A percentile compares a stretch with the other conserved stretches of the same genome.
Evolutionary conservation across 257 asterid genomes (phyloP).

Genomic region (Linderniella brevidens): DNA sequence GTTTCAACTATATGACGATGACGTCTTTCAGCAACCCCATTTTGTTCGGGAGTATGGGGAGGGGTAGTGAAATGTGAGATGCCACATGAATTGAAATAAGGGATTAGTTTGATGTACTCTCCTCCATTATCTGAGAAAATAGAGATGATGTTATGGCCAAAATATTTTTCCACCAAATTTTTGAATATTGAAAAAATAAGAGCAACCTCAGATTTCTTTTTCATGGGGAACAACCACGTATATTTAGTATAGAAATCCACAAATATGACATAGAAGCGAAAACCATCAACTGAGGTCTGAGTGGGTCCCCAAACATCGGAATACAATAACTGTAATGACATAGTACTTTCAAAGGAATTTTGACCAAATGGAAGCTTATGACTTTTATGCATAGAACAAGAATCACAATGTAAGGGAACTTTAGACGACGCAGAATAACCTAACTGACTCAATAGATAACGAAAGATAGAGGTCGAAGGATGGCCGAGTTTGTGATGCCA

Average conservation of each 20-base stretch:
- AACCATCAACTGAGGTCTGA: not conserved
- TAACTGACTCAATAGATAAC: too few species aligned
- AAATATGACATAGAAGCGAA: constrained; percentile 7
- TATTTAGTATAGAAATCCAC: constrained; percentile 12
- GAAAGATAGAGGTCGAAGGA: too few species aligned
- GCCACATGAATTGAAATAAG: not conserved
- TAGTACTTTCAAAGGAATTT: not conserved
- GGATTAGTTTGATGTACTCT: not conserved
- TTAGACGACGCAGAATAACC: too few species aligned
- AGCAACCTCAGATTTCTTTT: constrained; percentile 1
- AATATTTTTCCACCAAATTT: not conserved
- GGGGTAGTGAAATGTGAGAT: constrained; percentile 9
- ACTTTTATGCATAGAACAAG: not conserved
- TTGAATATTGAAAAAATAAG: not conserved
- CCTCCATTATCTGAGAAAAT: not conserved
- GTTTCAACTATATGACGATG: constrained; percentile 9
- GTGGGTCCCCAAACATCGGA: constrained; percentile 1
- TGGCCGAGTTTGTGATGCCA: too few species aligned
- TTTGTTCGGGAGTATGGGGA: constrained; percentile 13
- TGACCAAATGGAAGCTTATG: not conserved
- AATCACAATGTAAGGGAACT: not conserved
- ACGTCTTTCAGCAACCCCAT: constrained; percentile 7
- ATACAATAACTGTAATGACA: not conserved
- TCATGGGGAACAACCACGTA: constrained; percentile 9
- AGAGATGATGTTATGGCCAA: not conserved